phyloP scores from a whole-genome alignment of 1,139 yeast species.

The Debaryomyces singareniensis region DNA sequence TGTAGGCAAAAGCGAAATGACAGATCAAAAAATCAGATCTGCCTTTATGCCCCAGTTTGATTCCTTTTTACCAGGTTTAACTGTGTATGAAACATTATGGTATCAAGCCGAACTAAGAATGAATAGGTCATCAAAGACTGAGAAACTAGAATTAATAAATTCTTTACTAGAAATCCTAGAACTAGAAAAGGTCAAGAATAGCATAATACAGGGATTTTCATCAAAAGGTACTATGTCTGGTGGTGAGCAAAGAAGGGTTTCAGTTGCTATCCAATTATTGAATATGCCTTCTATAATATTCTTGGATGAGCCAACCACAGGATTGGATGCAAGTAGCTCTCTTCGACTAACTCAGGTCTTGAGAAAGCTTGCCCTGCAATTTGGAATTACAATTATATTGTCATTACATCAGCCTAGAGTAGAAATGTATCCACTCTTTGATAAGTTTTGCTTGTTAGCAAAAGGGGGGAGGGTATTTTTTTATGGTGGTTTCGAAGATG shows the following conservation, averaged over 20 bases:
- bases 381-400: constrained; percentile 65
- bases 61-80: constrained; percentile 60
- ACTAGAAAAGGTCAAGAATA: constrained; percentile 53
- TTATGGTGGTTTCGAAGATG: constrained; percentile 44
- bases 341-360: constrained; percentile 58
- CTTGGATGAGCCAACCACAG: constrained; percentile 87
- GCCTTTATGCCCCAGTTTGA: constrained; percentile 81
- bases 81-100: constrained; percentile 62
- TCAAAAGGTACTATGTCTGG: constrained; percentile 59
- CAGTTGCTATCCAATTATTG: constrained; percentile 72
- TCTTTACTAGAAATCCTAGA: constrained; percentile 58
- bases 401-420: constrained; percentile 85
- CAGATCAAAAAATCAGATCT: constrained; percentile 26
- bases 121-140: constrained; percentile 32
- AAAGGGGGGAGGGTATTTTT: constrained; percentile 60
- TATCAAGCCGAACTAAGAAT: constrained; percentile 69
- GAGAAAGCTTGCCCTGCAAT: constrained; percentile 42
- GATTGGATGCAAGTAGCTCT: constrained; percentile 77
- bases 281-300: constrained; percentile 72
- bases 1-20: constrained; percentile 8
- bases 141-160: constrained; percentile 46
- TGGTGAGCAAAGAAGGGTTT: constrained; percentile 75
- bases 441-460: constrained; percentile 64
- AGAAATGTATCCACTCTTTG: constrained; percentile 63
- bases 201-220: constrained; percentile 46